A percentile compares a stretch with the other conserved stretches of the same genome.
Conservation (phyloP, 139 green algal species). For the Picochlorum sp. region DNA sequence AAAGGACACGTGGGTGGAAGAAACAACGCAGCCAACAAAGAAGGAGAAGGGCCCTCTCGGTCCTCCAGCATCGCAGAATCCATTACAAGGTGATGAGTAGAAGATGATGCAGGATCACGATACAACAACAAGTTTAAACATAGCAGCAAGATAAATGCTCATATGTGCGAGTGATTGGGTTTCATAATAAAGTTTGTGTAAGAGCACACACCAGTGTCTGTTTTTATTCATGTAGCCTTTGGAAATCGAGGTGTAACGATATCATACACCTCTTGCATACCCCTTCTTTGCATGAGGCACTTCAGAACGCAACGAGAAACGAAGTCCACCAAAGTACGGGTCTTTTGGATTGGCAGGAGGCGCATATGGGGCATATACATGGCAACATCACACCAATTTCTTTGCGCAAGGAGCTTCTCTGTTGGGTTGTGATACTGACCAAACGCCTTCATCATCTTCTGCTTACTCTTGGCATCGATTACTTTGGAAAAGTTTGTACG, state of each 20-base stretch:
- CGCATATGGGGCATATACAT: conserved; percentile 15
- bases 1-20: neutral
- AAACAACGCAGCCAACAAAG: neutral
- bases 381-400: conserved; percentile 38
- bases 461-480: conserved; percentile 11
- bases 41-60: neutral
- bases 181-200: too few species aligned
- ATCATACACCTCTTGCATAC: conserved; percentile 25
- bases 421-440: conserved; percentile 7
- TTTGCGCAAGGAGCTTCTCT: conserved; percentile 26
- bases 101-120: neutral
- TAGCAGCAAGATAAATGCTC: neutral
- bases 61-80: neutral
- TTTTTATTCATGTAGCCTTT: conserved; percentile 1
- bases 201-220: neutral
- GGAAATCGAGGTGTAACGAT: conserved; percentile 11
- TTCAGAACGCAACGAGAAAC: conserved; percentile 30
- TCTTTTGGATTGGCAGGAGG: conserved; percentile 12
- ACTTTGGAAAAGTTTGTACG: conserved; percentile 24
- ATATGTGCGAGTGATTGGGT: too few species aligned
- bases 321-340: conserved; percentile 12
- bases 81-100: neutral
- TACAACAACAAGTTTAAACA: too few species aligned
- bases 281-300: conserved; percentile 10
- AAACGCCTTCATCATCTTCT: conserved; percentile 30